Percentiles rank a stretch among this genome's conserved stretches.
Conservation (phyloP, 2,329 filamentous ascomycete genomes). For the Xylariaceae sp. region DNA sequence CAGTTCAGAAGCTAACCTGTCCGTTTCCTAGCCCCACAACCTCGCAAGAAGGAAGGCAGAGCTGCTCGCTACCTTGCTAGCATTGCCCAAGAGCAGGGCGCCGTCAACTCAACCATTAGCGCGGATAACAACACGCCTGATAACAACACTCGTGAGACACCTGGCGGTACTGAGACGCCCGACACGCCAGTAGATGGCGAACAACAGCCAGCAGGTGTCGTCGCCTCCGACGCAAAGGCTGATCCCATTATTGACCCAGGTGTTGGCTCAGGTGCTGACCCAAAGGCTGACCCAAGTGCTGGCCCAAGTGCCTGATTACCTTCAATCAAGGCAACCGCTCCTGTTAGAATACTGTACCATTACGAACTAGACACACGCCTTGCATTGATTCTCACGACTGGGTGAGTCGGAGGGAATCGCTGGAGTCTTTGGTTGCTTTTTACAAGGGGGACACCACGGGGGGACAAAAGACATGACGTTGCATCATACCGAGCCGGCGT, state of each 20-base stretch:
- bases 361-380: conserved; percentile 11
- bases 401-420: conserved; percentile 14
- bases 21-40: conserved; percentile 29
- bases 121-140: conserved; percentile 22
- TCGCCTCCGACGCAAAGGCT: too few species aligned
- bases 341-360: conserved; percentile 13
- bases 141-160: conserved; percentile 26
- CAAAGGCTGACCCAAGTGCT: too few species aligned
- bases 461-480: conserved; percentile 4
- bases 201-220: neutral
- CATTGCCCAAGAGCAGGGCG: too few species aligned
- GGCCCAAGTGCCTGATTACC: too few species aligned
- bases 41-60: conserved; percentile 35
- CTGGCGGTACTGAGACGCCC: conserved; percentile 21
- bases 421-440: conserved; percentile 18
- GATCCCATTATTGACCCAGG: too few species aligned
- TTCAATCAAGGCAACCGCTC: too few species aligned
- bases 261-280: too few species aligned
- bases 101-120: too few species aligned
- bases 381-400: conserved; percentile 16
- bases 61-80: conserved; percentile 30
- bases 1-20: conserved; percentile 13
- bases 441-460: conserved; percentile 14
- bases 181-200: conserved; percentile 13
- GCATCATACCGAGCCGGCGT: conserved; percentile 10